These are phyloP conservation scores for Leccinum broughii DNA, from an alignment of 768 basidiomycete genomes.

Conservation along the genomic window DNA sequence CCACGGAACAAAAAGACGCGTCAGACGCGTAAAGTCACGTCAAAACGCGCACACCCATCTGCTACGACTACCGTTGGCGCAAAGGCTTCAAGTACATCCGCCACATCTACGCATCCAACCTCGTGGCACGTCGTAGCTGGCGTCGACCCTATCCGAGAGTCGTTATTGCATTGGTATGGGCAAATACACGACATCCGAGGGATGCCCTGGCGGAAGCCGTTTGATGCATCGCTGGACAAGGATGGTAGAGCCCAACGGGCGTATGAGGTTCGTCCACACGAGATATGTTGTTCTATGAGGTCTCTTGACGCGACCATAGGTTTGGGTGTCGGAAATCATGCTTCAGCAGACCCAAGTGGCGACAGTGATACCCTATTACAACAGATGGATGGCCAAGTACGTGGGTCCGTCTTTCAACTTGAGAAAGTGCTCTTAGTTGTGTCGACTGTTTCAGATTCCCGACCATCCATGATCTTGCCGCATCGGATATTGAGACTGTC, in stretches of 20 bases:
- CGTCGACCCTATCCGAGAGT: slow-evolving; percentile 43
- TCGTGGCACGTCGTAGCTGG: slow-evolving; percentile 49
- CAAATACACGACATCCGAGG: slow-evolving; percentile 64
- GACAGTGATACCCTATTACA: slow-evolving; percentile 94
- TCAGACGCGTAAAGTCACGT: slow-evolving; percentile 15
- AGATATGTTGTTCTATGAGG: not conserved
- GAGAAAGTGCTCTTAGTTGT: not conserved
- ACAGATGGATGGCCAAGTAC: slow-evolving; percentile 81
- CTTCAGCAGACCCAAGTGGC: slow-evolving; percentile 93
- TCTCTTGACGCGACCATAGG: slow-evolving; percentile 39
- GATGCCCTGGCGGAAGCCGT: slow-evolving; percentile 93
- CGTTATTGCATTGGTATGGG: slow-evolving; percentile 69
- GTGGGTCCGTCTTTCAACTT: slow-evolving; percentile 21
- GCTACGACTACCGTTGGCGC: not conserved
- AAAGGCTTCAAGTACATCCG: not conserved
- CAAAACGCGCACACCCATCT: slow-evolving; percentile 15
- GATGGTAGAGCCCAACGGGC: slow-evolving; percentile 80
- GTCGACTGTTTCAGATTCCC: slow-evolving; percentile 62
- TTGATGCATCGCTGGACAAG: slow-evolving; percentile 48
- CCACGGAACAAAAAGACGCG: slow-evolving; percentile 17
- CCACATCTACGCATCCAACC: slow-evolving; percentile 38
- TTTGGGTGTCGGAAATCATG: slow-evolving; percentile 94
- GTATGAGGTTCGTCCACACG: slow-evolving; percentile 67
- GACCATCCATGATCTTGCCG: slow-evolving; percentile 72
- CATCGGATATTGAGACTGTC: slow-evolving; percentile 77